Base-by-base conservation (phyloP, 768 basidiomycete genomes). In the Suillus fuscotomentosus region DNA sequence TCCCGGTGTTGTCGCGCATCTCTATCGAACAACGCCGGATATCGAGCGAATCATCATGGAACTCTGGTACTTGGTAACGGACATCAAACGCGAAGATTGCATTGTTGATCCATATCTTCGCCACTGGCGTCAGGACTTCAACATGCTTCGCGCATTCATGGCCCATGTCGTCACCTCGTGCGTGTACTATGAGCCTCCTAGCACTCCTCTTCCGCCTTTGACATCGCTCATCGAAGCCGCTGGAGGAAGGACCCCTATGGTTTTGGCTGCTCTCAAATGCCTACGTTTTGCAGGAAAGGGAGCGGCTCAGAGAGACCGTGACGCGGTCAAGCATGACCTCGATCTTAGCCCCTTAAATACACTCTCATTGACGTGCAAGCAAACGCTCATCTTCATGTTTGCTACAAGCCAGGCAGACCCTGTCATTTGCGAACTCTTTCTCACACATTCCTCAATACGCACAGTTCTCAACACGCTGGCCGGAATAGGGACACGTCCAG, bases 1-100 rank as follows among this genome's bases (percentile, higher is more conserved):
- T 54, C 53, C 53, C 5, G 53, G 20, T 54, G 53, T 54, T 54
- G 53, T 54, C 31, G 53, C 53, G 34, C 10, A 34, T 54, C 53
- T 54, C 31, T 34, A 54, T 54, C 31, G 53, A 5, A 34, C 53
- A 54, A 54, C 53, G 5, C 53, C 53, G 34, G 20, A 34, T 20
- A 54, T 54, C 20, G 53, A 54, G 53, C 31, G 53, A 54, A 54
- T 54, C 53, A 54, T 54, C 53, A 54, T 54, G 53, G 53, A 54
- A n/a, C 53, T 54, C 17, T 54, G 53, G 53, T 54, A 54, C 53
- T 34, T 54, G 53, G 31, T 54, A 3, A 11, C 53, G 53, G 31
- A 54, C 1, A 54, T 54, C 31, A 54, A 54, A 54, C 20, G 20
- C 31, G 53, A 54, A 54, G 31, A 34, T 20, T 34, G 53, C 20